Conservation (phyloP, 768 basidiomycete species). For the Boletellus ananas region DNA sequence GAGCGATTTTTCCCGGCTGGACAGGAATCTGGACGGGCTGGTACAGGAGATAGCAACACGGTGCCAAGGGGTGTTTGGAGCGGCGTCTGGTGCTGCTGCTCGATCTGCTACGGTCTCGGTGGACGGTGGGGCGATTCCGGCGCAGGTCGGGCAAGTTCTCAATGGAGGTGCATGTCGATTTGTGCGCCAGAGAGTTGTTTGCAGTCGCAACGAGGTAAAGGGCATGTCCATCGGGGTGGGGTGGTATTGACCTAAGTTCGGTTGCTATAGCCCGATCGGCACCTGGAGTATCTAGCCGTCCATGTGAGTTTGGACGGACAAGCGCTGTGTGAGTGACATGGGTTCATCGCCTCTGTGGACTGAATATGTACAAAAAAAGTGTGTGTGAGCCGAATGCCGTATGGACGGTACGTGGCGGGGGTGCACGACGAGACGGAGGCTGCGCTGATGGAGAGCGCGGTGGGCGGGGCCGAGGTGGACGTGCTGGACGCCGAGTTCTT, state of each 20-base stretch:
- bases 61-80: conserved; percentile 59
- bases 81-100: conserved; percentile 59
- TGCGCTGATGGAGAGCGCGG: conserved; percentile 50
- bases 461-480: conserved; percentile 42
- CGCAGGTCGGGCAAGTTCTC: conserved; percentile 30
- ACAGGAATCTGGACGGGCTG: conserved; percentile 66
- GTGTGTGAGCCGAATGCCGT: conserved; percentile 52
- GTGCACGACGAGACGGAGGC: conserved; percentile 40
- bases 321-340: conserved; percentile 43
- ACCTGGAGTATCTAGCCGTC: conserved; percentile 52
- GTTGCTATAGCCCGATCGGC: conserved; percentile 37
- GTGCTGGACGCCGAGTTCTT: conserved; percentile 73
- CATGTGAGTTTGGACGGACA: conserved; percentile 40
- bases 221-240: conserved; percentile 22
- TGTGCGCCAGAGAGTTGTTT: conserved; percentile 54
- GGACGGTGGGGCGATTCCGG: conserved; percentile 29
- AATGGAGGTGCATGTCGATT: conserved; percentile 32
- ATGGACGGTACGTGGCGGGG: conserved; percentile 38
- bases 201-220: conserved; percentile 48
- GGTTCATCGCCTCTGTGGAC: conserved; percentile 22
- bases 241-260: conserved; percentile 27
- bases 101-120: conserved; percentile 50
- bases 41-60: conserved; percentile 56
- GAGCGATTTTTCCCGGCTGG: conserved; percentile 53
- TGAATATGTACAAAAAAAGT: conserved; percentile 45